These are phyloP conservation scores for Mycena galopus DNA, from an alignment of 768 basidiomycete species.

Conservation along the genomic window DNA sequence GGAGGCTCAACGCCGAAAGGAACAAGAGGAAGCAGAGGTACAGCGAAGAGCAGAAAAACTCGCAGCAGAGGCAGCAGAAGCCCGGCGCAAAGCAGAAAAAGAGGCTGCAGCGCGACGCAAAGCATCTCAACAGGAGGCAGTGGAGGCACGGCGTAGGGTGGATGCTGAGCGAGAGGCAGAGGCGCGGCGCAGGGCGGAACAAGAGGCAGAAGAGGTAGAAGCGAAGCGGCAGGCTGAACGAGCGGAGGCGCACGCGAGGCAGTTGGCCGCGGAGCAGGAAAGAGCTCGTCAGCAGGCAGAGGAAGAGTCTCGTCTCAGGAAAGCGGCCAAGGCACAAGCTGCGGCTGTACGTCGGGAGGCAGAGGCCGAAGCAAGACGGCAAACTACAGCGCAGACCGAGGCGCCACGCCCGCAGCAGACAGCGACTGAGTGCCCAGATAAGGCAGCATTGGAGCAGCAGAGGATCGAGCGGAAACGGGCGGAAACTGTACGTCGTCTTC, in stretches of 20 bases:
- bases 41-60: slow-evolving; percentile 11
- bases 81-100: slow-evolving; percentile 11
- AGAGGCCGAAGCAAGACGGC: slow-evolving; percentile 25
- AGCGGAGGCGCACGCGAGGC: slow-evolving; percentile 25
- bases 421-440: slow-evolving; percentile 16
- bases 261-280: slow-evolving; percentile 27
- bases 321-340: slow-evolving; percentile 24
- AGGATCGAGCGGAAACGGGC: slow-evolving; percentile 37
- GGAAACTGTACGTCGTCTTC: slow-evolving; percentile 40
- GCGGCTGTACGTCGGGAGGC: no score
- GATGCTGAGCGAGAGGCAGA: slow-evolving; percentile 31
- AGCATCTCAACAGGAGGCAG: slow-evolving; percentile 11
- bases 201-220: slow-evolving; percentile 33
- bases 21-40: slow-evolving; percentile 32
- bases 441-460: slow-evolving; percentile 17
- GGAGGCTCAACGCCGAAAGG: slow-evolving; percentile 23
- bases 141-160: slow-evolving; percentile 7
- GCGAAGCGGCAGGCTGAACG: slow-evolving; percentile 19
- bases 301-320: slow-evolving; percentile 30
- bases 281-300: slow-evolving; percentile 30
- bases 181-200: slow-evolving; percentile 11
- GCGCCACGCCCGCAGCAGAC: slow-evolving; percentile 22
- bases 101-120: slow-evolving; percentile 23
- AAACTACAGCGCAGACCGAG: slow-evolving; percentile 17
- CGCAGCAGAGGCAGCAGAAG: slow-evolving; percentile 23